A percentile compares a stretch with the other conserved stretches of the same genome.
These are phyloP conservation scores for Penicillium paneum DNA, from an alignment of 2,329 filamentous ascomycete genomes.

Conservation along the genomic window DNA sequence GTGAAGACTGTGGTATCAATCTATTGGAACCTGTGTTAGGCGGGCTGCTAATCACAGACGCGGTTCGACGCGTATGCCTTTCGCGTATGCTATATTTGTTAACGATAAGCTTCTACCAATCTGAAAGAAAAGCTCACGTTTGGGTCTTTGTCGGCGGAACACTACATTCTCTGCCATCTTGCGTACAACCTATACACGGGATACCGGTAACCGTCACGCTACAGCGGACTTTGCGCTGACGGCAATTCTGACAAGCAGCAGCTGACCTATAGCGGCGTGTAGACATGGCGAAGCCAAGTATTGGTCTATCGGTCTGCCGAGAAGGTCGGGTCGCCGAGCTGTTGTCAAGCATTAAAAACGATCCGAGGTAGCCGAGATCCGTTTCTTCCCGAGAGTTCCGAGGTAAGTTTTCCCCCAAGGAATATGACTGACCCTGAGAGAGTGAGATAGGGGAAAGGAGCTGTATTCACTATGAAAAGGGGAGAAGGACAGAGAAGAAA, in stretches of 20 bases:
- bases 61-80: neutral
- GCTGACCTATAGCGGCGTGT: constrained; percentile 17
- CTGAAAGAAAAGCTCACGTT: constrained; percentile 4
- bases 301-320: neutral
- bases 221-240: constrained; percentile 23
- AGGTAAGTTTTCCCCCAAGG: neutral
- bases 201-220: constrained; percentile 24
- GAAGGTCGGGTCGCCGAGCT: neutral
- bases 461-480: too few relatives aligned
- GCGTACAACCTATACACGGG: constrained; percentile 31
- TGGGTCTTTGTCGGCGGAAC: constrained; percentile 20
- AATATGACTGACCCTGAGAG: neutral
- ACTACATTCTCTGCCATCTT: constrained; percentile 28
- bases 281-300: neutral
- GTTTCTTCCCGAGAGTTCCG: neutral
- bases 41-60: constrained; percentile 1
- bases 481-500: too few relatives aligned
- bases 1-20: neutral
- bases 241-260: constrained; percentile 21
- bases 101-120: neutral
- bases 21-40: neutral
- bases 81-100: neutral
- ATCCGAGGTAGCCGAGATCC: neutral
- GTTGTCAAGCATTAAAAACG: neutral
- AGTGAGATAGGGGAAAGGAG: neutral